Conservation (phyloP, 1,139 yeast species). For the Zygotorulaspora mrakii region DNA sequence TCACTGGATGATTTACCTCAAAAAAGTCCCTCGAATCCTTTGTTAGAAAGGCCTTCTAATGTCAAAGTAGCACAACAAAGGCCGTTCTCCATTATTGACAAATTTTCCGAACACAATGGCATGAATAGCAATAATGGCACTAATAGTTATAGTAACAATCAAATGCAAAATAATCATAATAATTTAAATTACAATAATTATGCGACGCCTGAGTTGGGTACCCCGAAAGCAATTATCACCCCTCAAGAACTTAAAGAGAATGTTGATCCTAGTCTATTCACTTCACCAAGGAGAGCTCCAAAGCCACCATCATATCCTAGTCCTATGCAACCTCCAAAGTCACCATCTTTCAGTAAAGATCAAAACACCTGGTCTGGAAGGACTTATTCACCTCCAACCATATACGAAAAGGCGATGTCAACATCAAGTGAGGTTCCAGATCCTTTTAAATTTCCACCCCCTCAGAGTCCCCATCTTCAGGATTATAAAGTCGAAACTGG, state of each 20-base stretch:
- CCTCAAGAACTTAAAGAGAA: slow-evolving; percentile 12
- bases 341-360: slow-evolving; percentile 24
- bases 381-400: slow-evolving; percentile 26
- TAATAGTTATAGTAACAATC: slow-evolving; percentile 6
- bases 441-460: slow-evolving; percentile 10
- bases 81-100: slow-evolving; percentile 20
- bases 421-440: slow-evolving; percentile 9
- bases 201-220: slow-evolving; percentile 18
- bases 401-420: slow-evolving; percentile 21
- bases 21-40: slow-evolving; percentile 3
- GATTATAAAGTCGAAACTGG: slow-evolving; percentile 8
- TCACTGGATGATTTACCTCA: slow-evolving; percentile 47
- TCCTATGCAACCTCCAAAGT: slow-evolving; percentile 41
- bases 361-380: slow-evolving; percentile 13
- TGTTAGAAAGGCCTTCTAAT: slow-evolving; percentile 1
- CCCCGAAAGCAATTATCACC: slow-evolving; percentile 26
- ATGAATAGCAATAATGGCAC: slow-evolving; percentile 3
- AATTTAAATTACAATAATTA: slow-evolving; percentile 7
- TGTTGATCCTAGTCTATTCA: slow-evolving; percentile 35
- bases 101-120: slow-evolving; percentile 4
- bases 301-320: slow-evolving; percentile 51
- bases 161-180: background rate
- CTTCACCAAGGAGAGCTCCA: slow-evolving; percentile 64
- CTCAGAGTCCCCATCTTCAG: slow-evolving; percentile 9
- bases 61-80: slow-evolving; percentile 12